phyloP scores from a whole-genome alignment of 177 flowering plant genomes.

The Vitis hybrid region DNA sequence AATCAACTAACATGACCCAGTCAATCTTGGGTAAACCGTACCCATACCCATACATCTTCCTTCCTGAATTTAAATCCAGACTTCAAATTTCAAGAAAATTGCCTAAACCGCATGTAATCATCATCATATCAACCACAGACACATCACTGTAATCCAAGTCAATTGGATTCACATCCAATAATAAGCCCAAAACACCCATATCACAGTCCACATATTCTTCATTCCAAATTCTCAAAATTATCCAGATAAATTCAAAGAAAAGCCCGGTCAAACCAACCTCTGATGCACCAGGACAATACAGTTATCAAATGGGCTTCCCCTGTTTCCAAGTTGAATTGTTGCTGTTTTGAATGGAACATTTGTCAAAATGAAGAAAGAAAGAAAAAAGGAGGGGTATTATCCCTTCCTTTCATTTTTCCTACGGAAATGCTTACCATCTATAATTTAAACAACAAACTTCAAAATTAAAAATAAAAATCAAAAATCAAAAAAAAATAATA shows the following conservation, averaged over 20 bases:
- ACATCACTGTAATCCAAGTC: background rate
- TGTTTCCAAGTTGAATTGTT: background rate
- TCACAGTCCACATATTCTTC: background rate
- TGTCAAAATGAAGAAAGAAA: too few species aligned
- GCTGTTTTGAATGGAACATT: background rate
- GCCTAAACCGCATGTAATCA: too few species aligned
- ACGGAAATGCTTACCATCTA: background rate
- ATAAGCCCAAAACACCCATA: background rate
- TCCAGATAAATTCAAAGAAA: too few species aligned
- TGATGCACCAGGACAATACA: background rate
- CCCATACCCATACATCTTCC: too few species aligned
- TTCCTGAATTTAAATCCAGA: too few species aligned
- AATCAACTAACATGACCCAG: too few species aligned
- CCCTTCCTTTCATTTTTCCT: too few species aligned
- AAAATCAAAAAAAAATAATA: background rate
- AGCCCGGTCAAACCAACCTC: too few species aligned
- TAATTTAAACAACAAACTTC: constrained; percentile 17
- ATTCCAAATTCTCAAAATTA: background rate
- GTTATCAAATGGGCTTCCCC: background rate
- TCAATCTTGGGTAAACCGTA: too few species aligned
- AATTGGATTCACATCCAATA: background rate
- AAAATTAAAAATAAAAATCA: background rate
- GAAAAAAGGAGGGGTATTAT: too few species aligned
- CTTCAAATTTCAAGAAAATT: too few species aligned
- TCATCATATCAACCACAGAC: background rate